Conservation (phyloP, 257 asterid genomes). For the Solanum corneliomulleri region DNA sequence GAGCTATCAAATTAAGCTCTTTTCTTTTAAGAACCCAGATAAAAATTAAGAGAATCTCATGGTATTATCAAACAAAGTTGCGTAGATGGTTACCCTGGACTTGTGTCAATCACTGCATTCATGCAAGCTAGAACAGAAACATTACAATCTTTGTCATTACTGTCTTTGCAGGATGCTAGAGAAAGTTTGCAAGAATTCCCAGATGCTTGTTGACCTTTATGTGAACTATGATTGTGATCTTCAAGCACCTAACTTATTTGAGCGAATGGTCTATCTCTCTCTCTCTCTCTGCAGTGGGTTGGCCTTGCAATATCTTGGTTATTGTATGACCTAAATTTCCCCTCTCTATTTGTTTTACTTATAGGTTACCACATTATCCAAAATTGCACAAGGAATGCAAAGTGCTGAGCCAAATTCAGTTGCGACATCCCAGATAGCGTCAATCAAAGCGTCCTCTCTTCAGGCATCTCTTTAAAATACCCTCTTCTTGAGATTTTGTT, state of each 20-base stretch:
- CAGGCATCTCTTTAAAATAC: slow-evolving; percentile 52
- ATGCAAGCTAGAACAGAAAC: not conserved
- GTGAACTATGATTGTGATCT: slow-evolving; percentile 99
- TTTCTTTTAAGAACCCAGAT: not conserved
- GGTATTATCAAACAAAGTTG: not conserved
- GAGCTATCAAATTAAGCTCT: not conserved
- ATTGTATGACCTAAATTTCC: not conserved
- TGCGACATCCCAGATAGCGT: slow-evolving; percentile 71
- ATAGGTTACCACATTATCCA: slow-evolving; percentile 73
- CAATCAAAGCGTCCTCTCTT: slow-evolving; percentile 73
- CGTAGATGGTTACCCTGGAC: not conserved
- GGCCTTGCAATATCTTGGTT: not conserved
- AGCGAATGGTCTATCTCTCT: slow-evolving; percentile 55
- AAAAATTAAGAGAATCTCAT: not conserved
- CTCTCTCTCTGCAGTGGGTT: not conserved
- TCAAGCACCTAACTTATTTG: slow-evolving; percentile 92
- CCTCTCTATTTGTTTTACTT: slow-evolving; percentile 14
- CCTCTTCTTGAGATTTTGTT: not conserved
- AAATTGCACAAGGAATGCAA: slow-evolving; percentile 89
- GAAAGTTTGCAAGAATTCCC: slow-evolving; percentile 90
- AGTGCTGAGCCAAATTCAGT: slow-evolving; percentile 68
- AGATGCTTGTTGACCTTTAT: slow-evolving; percentile 92
- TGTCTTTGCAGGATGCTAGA: slow-evolving; percentile 79
- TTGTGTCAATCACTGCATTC: not conserved
- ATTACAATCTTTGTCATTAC: not conserved